A percentile compares a stretch with the other conserved stretches of the same genome.
Conservation (phyloP, 768 basidiomycete genomes). For the Nidularia sp. region DNA sequence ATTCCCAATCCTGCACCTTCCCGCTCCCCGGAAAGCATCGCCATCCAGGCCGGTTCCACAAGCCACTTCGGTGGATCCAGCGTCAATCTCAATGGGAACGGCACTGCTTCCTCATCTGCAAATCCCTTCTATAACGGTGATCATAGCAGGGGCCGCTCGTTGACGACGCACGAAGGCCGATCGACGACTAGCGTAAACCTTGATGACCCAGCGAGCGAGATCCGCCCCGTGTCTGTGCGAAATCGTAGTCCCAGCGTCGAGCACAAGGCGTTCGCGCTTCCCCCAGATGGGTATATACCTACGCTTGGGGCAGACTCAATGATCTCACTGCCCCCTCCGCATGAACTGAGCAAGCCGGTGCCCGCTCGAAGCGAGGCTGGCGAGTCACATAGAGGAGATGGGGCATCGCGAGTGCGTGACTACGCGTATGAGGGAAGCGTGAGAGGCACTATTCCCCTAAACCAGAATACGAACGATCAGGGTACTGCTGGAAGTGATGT, state of each 20-base stretch:
- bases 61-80: background rate
- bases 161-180: background rate
- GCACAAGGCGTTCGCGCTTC: slow-evolving; percentile 23
- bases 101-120: background rate
- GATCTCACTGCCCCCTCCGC: slow-evolving; percentile 47
- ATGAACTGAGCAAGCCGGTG: slow-evolving; percentile 32
- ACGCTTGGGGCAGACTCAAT: slow-evolving; percentile 29
- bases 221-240: slow-evolving; percentile 11
- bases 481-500: slow-evolving; percentile 2
- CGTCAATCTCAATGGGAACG: background rate
- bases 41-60: slow-evolving; percentile 3
- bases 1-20: slow-evolving; percentile 4
- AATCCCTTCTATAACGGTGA: background rate
- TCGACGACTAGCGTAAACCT: background rate
- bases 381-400: background rate
- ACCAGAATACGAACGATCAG: background rate
- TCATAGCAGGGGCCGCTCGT: background rate
- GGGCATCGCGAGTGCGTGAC: slow-evolving; percentile 4
- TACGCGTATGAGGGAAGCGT: slow-evolving; percentile 3
- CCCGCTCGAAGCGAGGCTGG: slow-evolving; percentile 5
- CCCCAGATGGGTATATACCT: slow-evolving; percentile 50
- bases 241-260: slow-evolving; percentile 14
- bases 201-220: slow-evolving; percentile 7
- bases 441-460: background rate
- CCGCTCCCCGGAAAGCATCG: slow-evolving; percentile 11